Conservation (phyloP, 148 eudicot species). For the Rhododendron ovatum region DNA sequence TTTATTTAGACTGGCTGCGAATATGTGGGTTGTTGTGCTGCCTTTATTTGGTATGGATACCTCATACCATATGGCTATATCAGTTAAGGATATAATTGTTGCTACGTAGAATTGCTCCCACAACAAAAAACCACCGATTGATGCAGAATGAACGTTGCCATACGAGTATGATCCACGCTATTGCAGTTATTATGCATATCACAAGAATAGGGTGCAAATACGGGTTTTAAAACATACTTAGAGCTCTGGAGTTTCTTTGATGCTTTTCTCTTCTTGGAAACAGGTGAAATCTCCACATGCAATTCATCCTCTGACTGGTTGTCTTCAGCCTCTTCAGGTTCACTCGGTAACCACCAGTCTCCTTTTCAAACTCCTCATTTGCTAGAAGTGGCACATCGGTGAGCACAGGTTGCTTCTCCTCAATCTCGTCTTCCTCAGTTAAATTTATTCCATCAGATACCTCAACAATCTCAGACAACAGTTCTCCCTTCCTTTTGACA, state of each 20-base stretch:
- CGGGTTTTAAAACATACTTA: slow-evolving; percentile 35
- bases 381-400: slow-evolving; percentile 48
- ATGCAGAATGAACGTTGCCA: background rate
- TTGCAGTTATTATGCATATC: background rate
- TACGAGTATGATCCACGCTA: background rate
- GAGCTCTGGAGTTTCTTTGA: slow-evolving; percentile 34
- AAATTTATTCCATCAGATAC: slow-evolving; percentile 23
- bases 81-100: background rate
- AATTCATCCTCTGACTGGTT: slow-evolving; percentile 17
- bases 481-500: slow-evolving; percentile 51
- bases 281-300: slow-evolving; percentile 21
- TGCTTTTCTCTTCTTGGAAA: slow-evolving; percentile 67
- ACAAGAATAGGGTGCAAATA: background rate
- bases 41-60: background rate
- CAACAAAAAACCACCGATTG: background rate
- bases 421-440: slow-evolving; percentile 25
- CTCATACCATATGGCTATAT: background rate
- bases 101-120: background rate
- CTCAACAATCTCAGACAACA: slow-evolving; percentile 15
- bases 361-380: slow-evolving; percentile 55
- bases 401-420: slow-evolving; percentile 39
- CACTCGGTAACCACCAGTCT: slow-evolving; percentile 54
- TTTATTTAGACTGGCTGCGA: background rate
- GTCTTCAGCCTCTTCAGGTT: slow-evolving; percentile 38
- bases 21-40: background rate